These are phyloP conservation scores for Tuber umbilicatum DNA, from an alignment of 495 filamentous ascomycete genomes.

Conservation along the genomic window DNA sequence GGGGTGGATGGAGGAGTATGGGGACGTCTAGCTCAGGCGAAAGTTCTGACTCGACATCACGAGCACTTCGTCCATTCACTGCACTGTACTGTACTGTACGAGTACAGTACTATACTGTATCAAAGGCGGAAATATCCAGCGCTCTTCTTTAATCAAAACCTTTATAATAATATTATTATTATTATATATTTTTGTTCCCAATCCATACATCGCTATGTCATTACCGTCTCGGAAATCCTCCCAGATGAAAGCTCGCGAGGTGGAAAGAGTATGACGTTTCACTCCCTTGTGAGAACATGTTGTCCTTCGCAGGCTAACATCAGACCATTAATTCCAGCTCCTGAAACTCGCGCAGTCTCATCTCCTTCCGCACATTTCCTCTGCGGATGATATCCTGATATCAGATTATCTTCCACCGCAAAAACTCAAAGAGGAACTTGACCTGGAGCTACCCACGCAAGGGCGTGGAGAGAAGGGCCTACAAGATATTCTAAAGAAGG, in stretches of 20 bases:
- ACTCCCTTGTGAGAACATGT: background rate
- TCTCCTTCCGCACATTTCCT: conserved; percentile 36
- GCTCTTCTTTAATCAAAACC: background rate
- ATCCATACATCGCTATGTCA: background rate
- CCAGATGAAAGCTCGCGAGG: background rate
- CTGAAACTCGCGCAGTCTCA: conserved; percentile 36
- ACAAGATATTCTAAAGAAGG: conserved; percentile 55
- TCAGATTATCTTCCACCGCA: conserved; percentile 66
- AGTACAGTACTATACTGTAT: background rate
- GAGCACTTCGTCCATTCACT: background rate
- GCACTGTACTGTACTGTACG: background rate
- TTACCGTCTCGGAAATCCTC: background rate
- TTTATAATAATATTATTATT: background rate
- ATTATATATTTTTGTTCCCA: background rate
- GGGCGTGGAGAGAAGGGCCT: conserved; percentile 67
- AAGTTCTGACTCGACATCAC: background rate
- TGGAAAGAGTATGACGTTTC: background rate
- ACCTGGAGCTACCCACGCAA: conserved; percentile 57
- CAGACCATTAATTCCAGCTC: conserved; percentile 24
- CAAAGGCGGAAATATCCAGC: background rate
- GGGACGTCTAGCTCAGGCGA: background rate
- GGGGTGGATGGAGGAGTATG: background rate
- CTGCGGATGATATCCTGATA: conserved; percentile 43
- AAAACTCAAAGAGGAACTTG: conserved; percentile 58
- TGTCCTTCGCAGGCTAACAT: background rate